These are phyloP conservation scores for Flaveria trinervia DNA, from an alignment of 129 eudicot species.

Conservation along the genomic window DNA sequence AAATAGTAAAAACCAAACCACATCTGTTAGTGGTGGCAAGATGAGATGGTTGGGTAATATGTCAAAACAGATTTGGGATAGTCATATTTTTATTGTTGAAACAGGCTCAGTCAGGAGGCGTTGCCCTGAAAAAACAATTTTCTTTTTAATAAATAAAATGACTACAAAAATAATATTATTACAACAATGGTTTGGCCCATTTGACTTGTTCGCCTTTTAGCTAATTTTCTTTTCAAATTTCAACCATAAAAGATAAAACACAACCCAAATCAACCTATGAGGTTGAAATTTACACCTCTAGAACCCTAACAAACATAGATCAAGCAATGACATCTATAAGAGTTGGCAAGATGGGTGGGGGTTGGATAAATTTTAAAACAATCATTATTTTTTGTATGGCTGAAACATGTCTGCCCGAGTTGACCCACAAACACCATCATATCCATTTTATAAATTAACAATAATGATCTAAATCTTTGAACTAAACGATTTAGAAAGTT, in stretches of 20 bases:
- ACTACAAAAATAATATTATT: background rate
- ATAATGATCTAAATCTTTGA: background rate
- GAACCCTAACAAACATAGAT: background rate
- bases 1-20: background rate
- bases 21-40: background rate
- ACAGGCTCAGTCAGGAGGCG: background rate
- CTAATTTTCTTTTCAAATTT: background rate
- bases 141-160: background rate
- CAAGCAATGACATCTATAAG: background rate
- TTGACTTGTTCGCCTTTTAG: background rate
- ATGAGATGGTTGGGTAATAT: background rate
- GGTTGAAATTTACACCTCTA: background rate
- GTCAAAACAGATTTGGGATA: background rate
- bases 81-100: background rate
- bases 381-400: background rate
- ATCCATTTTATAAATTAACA: background rate
- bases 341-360: background rate
- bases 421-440: background rate
- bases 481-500: background rate
- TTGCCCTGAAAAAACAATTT: background rate
- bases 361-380: background rate
- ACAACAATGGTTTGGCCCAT: background rate
- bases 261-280: background rate
- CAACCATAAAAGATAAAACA: background rate
- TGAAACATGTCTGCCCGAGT: no score